These are phyloP conservation scores for Candida michaelii DNA, from an alignment of 805 yeast species.

Conservation along the genomic window DNA sequence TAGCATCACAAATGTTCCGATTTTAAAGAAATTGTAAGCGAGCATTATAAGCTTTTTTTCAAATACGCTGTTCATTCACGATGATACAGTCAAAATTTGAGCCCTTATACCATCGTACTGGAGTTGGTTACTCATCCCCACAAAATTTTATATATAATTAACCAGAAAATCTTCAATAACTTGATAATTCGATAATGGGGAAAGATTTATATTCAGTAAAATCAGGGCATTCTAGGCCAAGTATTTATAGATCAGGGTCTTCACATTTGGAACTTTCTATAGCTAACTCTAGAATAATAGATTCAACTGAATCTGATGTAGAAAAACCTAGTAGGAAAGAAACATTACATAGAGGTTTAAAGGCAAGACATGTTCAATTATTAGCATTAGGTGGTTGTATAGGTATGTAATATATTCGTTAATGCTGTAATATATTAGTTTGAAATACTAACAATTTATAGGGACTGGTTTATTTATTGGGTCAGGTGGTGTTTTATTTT, in stretches of 20 bases:
- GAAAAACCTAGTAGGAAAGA: neutral
- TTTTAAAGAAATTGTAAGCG: neutral
- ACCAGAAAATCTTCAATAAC: too few relatives aligned
- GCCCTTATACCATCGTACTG: neutral
- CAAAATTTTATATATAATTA: neutral
- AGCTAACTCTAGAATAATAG: slow-evolving; percentile 25
- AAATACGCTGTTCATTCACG: too few relatives aligned
- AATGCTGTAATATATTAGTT: too few relatives aligned
- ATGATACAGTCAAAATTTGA: too few relatives aligned
- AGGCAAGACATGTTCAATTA: slow-evolving; percentile 60
- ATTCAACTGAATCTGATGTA: slow-evolving; percentile 18
- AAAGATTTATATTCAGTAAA: slow-evolving; percentile 15
- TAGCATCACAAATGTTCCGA: neutral
- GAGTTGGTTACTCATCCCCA: neutral
- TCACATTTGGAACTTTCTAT: slow-evolving; percentile 28
- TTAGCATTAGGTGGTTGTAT: slow-evolving; percentile 85
- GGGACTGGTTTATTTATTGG: slow-evolving; percentile 72
- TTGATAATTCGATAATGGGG: neutral
- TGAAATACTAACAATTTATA: too few relatives aligned
- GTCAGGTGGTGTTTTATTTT: slow-evolving; percentile 55
- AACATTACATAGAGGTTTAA: slow-evolving; percentile 30
- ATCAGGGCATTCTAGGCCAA: slow-evolving; percentile 21
- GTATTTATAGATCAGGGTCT: slow-evolving; percentile 25
- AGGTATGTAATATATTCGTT: slow-evolving; percentile 37
- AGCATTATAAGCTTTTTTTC: neutral